phyloP scores from a whole-genome alignment of 345 rosid genomes.

The Ceriops zippeliana region DNA sequence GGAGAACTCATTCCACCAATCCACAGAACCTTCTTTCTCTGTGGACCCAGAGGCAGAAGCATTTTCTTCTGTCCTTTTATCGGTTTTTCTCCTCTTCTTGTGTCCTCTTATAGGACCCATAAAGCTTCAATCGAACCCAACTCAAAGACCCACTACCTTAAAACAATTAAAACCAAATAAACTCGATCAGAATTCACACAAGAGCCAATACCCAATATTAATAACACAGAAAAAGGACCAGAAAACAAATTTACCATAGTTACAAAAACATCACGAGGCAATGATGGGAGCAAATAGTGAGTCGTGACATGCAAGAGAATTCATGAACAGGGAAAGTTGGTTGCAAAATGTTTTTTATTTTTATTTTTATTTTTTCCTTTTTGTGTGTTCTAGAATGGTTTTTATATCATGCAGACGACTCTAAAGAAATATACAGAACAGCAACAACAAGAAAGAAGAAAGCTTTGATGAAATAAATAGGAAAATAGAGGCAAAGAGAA shows the following conservation, averaged over 20 bases:
- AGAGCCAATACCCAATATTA: conserved; percentile 30
- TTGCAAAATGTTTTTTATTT: not conserved
- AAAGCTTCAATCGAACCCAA: conserved; percentile 24
- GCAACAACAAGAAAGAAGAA: not conserved
- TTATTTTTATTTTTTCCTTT: not conserved
- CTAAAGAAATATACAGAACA: not conserved
- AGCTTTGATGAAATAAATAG: not conserved
- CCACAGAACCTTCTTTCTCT: conserved; percentile 36
- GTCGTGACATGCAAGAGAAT: conserved; percentile 29
- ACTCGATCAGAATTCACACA: conserved; percentile 21
- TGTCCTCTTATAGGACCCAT: conserved; percentile 49
- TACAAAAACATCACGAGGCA: conserved; percentile 22
- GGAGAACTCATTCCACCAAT: conserved; percentile 51
- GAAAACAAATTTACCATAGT: conserved; percentile 10
- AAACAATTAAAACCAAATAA: conserved; percentile 17
- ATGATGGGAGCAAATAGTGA: conserved; percentile 16
- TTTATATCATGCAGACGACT: conserved; percentile 29
- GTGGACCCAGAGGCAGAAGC: conserved; percentile 40
- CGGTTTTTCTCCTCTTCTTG: conserved; percentile 38
- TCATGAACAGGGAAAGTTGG: not conserved
- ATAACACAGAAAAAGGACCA: conserved; percentile 4
- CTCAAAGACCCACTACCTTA: conserved; percentile 21
- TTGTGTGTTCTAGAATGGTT: not conserved
- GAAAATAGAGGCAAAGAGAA: conserved; percentile 4
- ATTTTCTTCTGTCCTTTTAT: conserved; percentile 29